Evolutionary conservation across 805 yeast species (phyloP), one percentile per base, ranked within the genome.

Genomic region (Myxozyma sirexii): DNA sequence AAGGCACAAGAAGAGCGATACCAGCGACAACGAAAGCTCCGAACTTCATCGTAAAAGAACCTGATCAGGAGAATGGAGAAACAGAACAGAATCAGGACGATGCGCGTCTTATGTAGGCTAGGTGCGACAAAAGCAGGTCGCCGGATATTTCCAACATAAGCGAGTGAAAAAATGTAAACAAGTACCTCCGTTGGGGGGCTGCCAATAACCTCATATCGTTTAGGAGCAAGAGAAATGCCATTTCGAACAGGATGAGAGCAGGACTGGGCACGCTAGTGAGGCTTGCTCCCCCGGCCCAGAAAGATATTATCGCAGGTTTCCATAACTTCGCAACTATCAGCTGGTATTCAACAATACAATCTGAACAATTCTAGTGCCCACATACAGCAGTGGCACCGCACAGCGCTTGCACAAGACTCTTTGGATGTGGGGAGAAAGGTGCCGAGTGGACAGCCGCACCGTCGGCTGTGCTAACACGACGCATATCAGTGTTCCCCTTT

Each of bases 371-470:
- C n/a, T n/a, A n/a, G n/a, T n/a, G n/a, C n/a, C n/a, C n/a, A n/a
- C n/a, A n/a, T n/a, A n/a, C n/a, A n/a, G n/a, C n/a, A n/a, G n/a
- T n/a, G n/a, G n/a, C n/a, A n/a, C n/a, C n/a, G n/a, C n/a, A n/a
- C n/a, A n/a, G n/a, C n/a, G n/a, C n/a, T n/a, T n/a, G n/a, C n/a
- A n/a, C n/a, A n/a, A n/a, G n/a, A n/a, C n/a, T n/a, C n/a, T n/a
- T n/a, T n/a, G n/a, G n/a, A n/a, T n/a, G n/a, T 29, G 6, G 33
- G 33, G 33, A 43, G 29, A 26, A 26, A 21, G 29, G 33, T 24
- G 47, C 47, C 47, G 47, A 23, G 47, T 24, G 31, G 7, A 15
- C 47, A 43, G 47, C 29, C 29, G 33, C 47, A 21, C 45, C 15
- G 17, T 37, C 41, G 45, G 27, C 12, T 8, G 31, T 31, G 19